Evolutionary conservation across 768 basidiomycete species (phyloP).

Genomic region (Paxillus ammoniavirescens): DNA sequence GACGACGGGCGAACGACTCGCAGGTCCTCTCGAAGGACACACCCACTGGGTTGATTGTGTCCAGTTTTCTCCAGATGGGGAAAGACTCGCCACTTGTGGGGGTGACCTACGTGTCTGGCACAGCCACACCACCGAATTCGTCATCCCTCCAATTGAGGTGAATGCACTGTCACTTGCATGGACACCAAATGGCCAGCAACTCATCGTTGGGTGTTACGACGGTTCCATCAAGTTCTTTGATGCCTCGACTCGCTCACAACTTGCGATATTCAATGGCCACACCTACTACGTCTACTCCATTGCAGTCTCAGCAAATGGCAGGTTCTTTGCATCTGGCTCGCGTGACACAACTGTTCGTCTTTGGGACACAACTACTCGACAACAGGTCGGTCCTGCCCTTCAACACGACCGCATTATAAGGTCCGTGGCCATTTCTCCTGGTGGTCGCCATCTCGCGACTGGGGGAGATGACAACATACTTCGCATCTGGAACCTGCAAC

Average conservation of each 20-base stretch:
- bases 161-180: slow-evolving; percentile 24
- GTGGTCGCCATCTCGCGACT: slow-evolving; percentile 12
- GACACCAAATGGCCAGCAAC: slow-evolving; percentile 9
- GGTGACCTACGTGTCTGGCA: slow-evolving; percentile 18
- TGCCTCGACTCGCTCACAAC: not conserved
- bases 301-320: slow-evolving; percentile 14
- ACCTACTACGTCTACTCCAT: slow-evolving; percentile 19
- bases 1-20: slow-evolving; percentile 2
- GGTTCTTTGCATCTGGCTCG: slow-evolving; percentile 27
- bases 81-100: slow-evolving; percentile 16
- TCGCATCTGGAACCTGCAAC: slow-evolving; percentile 15
- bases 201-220: slow-evolving; percentile 5
- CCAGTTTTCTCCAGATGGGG: slow-evolving; percentile 17
- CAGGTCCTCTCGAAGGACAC: slow-evolving; percentile 11
- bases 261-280: slow-evolving; percentile 9
- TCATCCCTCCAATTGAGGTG: not conserved
- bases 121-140: not conserved
- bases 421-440: slow-evolving; percentile 18
- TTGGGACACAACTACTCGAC: slow-evolving; percentile 21
- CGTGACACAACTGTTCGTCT: slow-evolving; percentile 21
- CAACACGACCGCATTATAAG: slow-evolving; percentile 9
- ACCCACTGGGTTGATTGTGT: slow-evolving; percentile 15
- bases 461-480: slow-evolving; percentile 13
- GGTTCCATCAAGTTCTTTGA: slow-evolving; percentile 16
- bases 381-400: slow-evolving; percentile 19